Evolutionary conservation across 768 basidiomycete species (phyloP).

Genomic region (Amanita rimosa): DNA sequence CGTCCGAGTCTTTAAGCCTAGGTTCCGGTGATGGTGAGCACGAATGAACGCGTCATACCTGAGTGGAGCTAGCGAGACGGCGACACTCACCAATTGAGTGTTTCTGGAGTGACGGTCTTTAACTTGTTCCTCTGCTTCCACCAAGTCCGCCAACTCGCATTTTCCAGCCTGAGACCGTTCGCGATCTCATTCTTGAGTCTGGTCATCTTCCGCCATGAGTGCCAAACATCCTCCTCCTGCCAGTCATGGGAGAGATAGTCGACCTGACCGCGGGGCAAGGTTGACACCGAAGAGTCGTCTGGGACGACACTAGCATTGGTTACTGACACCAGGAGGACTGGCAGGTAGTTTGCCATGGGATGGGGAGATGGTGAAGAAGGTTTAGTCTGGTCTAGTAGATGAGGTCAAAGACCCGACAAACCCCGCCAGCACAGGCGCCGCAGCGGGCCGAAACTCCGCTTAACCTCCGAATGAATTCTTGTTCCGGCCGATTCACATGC

Average conservation of each 20-base stretch:
- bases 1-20: constrained; percentile 99
- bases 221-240: constrained; percentile 97
- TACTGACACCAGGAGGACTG: constrained; percentile 57
- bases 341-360: constrained; percentile 56
- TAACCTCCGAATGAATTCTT: constrained; percentile 2
- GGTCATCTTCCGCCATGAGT: constrained; percentile 98
- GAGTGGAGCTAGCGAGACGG: background rate
- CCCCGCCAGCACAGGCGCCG: constrained; percentile 3
- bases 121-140: constrained; percentile 98
- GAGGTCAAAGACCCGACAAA: constrained; percentile 1
- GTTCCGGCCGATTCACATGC: constrained; percentile 5
- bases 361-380: background rate
- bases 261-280: constrained; percentile 84
- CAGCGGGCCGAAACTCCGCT: background rate
- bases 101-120: constrained; percentile 92
- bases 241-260: constrained; percentile 98
- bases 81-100: constrained; percentile 82
- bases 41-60: constrained; percentile 7
- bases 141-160: constrained; percentile 98
- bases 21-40: background rate
- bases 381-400: background rate
- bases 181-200: constrained; percentile 96
- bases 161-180: constrained; percentile 91
- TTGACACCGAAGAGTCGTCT: constrained; percentile 75
- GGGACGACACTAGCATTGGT: constrained; percentile 35